Percentiles rank a stretch among this genome's conserved stretches.
Conservation (phyloP, 164 flowering plant genomes). For the Magnolia officinalis region DNA sequence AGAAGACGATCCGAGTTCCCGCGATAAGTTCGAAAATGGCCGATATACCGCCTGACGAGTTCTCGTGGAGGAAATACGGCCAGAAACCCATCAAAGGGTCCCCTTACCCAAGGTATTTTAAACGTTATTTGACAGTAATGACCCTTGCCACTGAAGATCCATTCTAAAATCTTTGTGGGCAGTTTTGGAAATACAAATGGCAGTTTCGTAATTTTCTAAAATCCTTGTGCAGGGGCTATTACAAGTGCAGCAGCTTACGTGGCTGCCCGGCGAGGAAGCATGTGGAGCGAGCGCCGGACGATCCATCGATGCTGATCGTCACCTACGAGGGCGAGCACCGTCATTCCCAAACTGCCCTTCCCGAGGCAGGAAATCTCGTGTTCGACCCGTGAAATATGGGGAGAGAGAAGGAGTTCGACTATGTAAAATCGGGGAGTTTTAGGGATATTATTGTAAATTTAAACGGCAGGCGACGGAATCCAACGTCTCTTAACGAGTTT, state of each 20-base stretch:
- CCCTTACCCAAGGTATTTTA: constrained; percentile 60
- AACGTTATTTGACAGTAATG: background rate
- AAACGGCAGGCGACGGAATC: background rate
- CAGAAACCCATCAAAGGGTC: constrained; percentile 90
- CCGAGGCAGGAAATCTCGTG: constrained; percentile 17
- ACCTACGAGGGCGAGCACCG: constrained; percentile 85
- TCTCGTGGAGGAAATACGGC: constrained; percentile 84
- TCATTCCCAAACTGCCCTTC: constrained; percentile 41
- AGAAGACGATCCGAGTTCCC: constrained; percentile 63
- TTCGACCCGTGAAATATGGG: constrained; percentile 22
- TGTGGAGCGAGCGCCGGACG: constrained; percentile 67
- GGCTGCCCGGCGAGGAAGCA: constrained; percentile 89
- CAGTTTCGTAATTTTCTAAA: background rate
- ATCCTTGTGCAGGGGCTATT: constrained; percentile 50
- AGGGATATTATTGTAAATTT: constrained; percentile 3
- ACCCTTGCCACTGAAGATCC: background rate
- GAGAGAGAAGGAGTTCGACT: background rate
- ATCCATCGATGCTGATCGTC: constrained; percentile 70
- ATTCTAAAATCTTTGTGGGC: background rate
- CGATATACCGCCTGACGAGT: constrained; percentile 81
- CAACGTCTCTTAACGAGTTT: background rate
- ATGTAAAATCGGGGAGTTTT: background rate
- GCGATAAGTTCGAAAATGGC: constrained; percentile 71
- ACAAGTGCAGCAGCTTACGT: constrained; percentile 69
- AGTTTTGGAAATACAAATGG: background rate